Evolutionary conservation across 805 yeast species (phyloP).

Genomic region (Hanseniaspora lachancei): DNA sequence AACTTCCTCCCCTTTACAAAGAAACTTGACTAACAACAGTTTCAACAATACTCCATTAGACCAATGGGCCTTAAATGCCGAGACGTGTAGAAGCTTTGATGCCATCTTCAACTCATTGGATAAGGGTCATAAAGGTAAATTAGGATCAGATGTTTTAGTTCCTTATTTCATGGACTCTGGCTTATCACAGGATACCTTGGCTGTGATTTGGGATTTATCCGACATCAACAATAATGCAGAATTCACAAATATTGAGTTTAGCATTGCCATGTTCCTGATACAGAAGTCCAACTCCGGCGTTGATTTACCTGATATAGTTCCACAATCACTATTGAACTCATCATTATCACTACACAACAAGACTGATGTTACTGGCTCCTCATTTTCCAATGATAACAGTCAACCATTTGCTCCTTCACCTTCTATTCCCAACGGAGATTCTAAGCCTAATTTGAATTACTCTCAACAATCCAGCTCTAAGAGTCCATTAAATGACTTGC

Average conservation of each 20-base stretch:
- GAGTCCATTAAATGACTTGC: constrained; percentile 53
- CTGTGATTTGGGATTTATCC: constrained; percentile 87
- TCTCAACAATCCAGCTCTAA: constrained; percentile 19
- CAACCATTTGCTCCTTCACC: background rate
- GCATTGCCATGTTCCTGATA: constrained; percentile 86
- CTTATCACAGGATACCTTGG: constrained; percentile 70
- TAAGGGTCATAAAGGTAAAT: constrained; percentile 43
- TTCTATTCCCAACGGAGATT: constrained; percentile 28
- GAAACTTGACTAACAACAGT: constrained; percentile 15
- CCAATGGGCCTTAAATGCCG: constrained; percentile 51
- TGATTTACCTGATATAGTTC: constrained; percentile 65
- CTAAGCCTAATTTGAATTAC: constrained; percentile 27
- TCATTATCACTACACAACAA: constrained; percentile 22
- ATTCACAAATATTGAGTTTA: constrained; percentile 70
- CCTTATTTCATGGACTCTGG: constrained; percentile 79
- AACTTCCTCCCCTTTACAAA: constrained; percentile 20
- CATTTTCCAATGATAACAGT: constrained; percentile 20
- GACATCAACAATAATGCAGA: constrained; percentile 78
- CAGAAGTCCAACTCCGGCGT: constrained; percentile 71
- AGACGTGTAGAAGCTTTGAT: constrained; percentile 66
- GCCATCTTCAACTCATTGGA: constrained; percentile 69
- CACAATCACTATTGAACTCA: constrained; percentile 42
- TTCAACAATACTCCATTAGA: constrained; percentile 33
- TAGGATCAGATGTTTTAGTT: constrained; percentile 73
- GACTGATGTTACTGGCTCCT: background rate